Evolutionary conservation across 148 eudicot species (phyloP).

Genomic region (Chenopodium berlandieri): DNA sequence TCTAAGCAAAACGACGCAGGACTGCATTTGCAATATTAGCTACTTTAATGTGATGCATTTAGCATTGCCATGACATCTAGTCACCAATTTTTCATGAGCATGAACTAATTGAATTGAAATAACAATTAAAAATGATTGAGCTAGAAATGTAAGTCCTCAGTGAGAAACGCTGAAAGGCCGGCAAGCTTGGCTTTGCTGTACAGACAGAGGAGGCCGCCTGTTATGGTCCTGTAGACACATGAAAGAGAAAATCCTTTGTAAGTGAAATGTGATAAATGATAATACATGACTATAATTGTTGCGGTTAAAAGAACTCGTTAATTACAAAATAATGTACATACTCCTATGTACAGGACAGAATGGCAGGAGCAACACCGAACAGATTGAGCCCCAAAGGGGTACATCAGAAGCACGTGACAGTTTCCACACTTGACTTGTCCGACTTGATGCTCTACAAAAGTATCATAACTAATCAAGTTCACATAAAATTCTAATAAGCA

Average conservation of each 20-base stretch:
- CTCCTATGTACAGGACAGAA: constrained; percentile 68
- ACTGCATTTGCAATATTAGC: background rate
- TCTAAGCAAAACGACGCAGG: no score
- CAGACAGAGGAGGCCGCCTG: constrained; percentile 67
- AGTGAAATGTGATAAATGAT: background rate
- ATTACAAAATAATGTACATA: constrained; percentile 31
- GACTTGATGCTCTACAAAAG: constrained; percentile 69
- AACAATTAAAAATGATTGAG: background rate
- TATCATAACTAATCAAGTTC: background rate
- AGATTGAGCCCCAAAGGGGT: constrained; percentile 70
- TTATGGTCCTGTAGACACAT: constrained; percentile 50
- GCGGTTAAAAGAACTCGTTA: background rate
- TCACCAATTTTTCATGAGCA: background rate
- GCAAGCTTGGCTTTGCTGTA: constrained; percentile 48
- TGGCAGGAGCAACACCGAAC: constrained; percentile 78
- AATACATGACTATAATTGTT: background rate
- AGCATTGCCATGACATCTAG: background rate
- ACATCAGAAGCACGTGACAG: constrained; percentile 85
- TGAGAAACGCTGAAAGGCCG: constrained; percentile 33
- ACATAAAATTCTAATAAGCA: background rate
- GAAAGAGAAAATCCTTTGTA: background rate
- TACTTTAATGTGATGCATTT: background rate
- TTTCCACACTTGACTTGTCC: constrained; percentile 88
- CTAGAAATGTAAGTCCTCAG: constrained; percentile 4
- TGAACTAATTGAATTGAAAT: background rate